phyloP scores from a whole-genome alignment of 352 stramenopile species.

The Globisporangium yorkense region DNA sequence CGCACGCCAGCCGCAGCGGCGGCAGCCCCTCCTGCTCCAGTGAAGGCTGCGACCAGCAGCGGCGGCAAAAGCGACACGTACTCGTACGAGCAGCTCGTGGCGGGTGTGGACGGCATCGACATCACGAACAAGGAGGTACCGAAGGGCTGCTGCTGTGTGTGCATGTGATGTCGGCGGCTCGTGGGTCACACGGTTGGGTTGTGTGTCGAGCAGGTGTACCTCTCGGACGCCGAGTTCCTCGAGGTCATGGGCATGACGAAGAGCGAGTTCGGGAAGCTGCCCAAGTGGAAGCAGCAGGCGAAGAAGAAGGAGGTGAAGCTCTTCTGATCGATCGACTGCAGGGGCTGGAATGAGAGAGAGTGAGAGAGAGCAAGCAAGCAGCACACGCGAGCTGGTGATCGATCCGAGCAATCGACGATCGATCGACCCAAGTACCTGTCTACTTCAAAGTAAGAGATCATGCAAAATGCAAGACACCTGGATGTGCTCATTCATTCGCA shows the following conservation, averaged over 20 bases:
- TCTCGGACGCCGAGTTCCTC: conserved; percentile 75
- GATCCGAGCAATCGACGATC: too few relatives aligned
- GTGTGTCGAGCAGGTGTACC: conserved; percentile 40
- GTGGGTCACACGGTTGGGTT: conserved; percentile 1
- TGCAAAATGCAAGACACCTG: too few relatives aligned
- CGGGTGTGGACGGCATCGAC: conserved; percentile 75
- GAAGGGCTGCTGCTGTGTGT: conserved; percentile 6
- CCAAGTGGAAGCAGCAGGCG: conserved; percentile 84
- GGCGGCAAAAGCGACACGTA: conserved; percentile 31
- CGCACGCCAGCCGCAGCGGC: conserved; percentile 4
- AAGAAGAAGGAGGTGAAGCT: conserved; percentile 86
- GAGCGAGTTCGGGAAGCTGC: conserved; percentile 52
- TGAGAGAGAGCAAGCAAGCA: too few relatives aligned
- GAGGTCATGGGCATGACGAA: conserved; percentile 59
- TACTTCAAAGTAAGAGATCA: too few relatives aligned
- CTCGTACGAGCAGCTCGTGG: conserved; percentile 59
- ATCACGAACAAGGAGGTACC: conserved; percentile 64
- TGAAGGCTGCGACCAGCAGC: conserved; percentile 2
- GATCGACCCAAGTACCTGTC: too few relatives aligned
- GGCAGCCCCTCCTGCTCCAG: conserved; percentile 9
- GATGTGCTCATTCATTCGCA: too few relatives aligned
- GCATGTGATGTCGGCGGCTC: background rate
- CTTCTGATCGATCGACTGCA: conserved; percentile 44
- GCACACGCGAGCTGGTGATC: too few relatives aligned
- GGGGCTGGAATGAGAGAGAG: background rate